Evolutionary conservation across 1,284 basidiomycete genomes (phyloP), one percentile per base, ranked within the genome.

Genomic region (Fomitopsis schrenkii): DNA sequence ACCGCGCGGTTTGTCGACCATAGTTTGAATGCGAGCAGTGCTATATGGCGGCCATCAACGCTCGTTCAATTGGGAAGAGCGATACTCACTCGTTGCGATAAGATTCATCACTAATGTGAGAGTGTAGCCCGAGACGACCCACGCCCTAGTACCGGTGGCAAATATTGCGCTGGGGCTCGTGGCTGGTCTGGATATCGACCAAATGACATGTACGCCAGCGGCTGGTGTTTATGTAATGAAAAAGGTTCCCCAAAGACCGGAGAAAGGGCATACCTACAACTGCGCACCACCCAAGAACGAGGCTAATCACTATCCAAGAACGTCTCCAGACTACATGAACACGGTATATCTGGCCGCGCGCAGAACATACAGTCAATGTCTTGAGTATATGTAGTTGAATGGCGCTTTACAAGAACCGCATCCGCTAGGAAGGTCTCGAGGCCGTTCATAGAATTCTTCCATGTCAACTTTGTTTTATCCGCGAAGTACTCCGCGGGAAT

Each of bases 401-500:
- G 22, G 22, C 22, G 22, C 22, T 22, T 45, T 40, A 75, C 75
- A 15, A 77, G 63, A 6, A 76, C 71, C 15, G 68, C 70, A 41
- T 76, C 74, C 2, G 74, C 71, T 28, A 76, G 63, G 10, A 76
- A 65, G 1, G 74, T 75, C 52, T 77, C 75, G 22, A 67, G 62
- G 19, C 68, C 66, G 50, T 72, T 76, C 10, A 77, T 41, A 8
- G 63, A 64, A 56, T 65, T 72, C 65, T 73, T 73, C 45, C 53
- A 74, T 28, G 74, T 74, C 56, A 64, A 64, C 17, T 71, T 63
- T 0, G 74, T 64, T 30, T 69, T 62, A 46, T 70, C 58, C 1
- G 56, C 63, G 57, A 76, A 73, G 60, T 59, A 76, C 4, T 48
- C 57, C 30, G 65, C 58, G 35, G 64, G 63, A 30, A 66, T 60